These are phyloP conservation scores for Lyophyllum decastes DNA, from an alignment of 768 basidiomycete genomes.

Conservation along the genomic window DNA sequence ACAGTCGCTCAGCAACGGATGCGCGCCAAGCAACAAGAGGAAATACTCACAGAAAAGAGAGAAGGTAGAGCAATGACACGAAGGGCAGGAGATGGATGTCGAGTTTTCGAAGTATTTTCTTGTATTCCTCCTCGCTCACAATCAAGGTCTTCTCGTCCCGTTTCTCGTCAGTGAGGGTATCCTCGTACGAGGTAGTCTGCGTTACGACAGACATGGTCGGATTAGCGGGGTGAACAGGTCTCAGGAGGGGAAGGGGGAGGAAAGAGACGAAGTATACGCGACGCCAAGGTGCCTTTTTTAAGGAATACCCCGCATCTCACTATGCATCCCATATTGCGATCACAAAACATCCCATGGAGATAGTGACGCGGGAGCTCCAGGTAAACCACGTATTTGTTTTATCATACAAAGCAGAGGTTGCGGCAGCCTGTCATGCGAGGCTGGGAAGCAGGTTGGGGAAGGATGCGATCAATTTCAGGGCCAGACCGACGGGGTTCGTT, in stretches of 20 bases:
- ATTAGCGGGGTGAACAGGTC: not conserved
- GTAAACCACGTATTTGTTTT: not conserved
- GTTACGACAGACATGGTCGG: constrained; percentile 1
- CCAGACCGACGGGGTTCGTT: not conserved
- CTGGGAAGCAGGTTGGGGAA: not conserved
- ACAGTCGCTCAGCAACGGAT: not conserved
- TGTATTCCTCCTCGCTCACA: constrained; percentile 22
- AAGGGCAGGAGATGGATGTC: constrained; percentile 46
- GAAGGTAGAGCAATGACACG: constrained; percentile 43
- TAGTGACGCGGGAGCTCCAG: not conserved
- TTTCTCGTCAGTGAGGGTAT: constrained; percentile 2
- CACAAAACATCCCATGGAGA: not conserved
- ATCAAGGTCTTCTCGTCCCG: constrained; percentile 1
- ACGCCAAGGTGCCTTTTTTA: not conserved
- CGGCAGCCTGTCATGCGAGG: not conserved
- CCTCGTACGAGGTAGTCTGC: constrained; percentile 9
- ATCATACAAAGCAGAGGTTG: not conserved
- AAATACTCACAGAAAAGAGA: constrained; percentile 45
- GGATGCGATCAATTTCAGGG: not conserved
- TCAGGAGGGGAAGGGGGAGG: not conserved
- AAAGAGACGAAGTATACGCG: not conserved
- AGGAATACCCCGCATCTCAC: not conserved
- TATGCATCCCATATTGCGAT: not conserved
- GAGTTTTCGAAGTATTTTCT: constrained; percentile 39
- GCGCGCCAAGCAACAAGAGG: not conserved